Percentiles rank a stretch among this genome's conserved stretches.
Evolutionary conservation across 2,329 filamentous ascomycete species (phyloP).

Genomic region (Paracamarosporium sp.): DNA sequence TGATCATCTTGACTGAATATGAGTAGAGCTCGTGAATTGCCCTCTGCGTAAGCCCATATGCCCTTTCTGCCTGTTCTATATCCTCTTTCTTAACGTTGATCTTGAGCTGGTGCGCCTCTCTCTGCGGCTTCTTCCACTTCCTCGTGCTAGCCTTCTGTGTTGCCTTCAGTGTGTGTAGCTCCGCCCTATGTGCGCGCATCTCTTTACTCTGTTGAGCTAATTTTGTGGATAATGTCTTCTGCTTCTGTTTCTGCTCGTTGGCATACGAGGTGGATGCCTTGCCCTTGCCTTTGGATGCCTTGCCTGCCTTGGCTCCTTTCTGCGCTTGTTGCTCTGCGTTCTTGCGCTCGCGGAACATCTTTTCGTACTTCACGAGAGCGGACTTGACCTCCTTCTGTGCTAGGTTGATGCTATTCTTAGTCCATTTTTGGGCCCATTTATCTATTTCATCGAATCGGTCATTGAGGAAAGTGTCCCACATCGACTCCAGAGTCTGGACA

Average conservation of each 20-base stretch:
- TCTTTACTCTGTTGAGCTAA: not conserved
- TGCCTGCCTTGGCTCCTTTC: too few relatives aligned
- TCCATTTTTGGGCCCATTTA: not conserved
- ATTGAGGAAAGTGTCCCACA: not conserved
- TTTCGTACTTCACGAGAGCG: not conserved
- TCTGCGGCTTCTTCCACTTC: not conserved
- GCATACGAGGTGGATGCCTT: not conserved
- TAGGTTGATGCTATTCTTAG: not conserved
- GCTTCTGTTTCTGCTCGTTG: not conserved
- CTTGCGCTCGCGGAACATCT: not conserved
- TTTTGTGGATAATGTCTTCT: not conserved
- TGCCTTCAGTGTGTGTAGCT: not conserved
- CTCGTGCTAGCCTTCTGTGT: not conserved
- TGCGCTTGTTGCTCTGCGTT: not conserved
- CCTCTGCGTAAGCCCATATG: not conserved
- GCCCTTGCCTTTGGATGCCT: not conserved
- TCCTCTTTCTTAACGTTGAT: not conserved
- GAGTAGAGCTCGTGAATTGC: not conserved
- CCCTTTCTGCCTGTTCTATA: not conserved
- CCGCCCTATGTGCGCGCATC: not conserved
- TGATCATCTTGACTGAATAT: not conserved
- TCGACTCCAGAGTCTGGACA: not conserved
- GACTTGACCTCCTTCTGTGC: not conserved
- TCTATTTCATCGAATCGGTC: not conserved
- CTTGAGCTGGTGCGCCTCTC: not conserved